Conservation (phyloP, 176 grass and related monocot species). For the Rhynchospora breviuscula region DNA sequence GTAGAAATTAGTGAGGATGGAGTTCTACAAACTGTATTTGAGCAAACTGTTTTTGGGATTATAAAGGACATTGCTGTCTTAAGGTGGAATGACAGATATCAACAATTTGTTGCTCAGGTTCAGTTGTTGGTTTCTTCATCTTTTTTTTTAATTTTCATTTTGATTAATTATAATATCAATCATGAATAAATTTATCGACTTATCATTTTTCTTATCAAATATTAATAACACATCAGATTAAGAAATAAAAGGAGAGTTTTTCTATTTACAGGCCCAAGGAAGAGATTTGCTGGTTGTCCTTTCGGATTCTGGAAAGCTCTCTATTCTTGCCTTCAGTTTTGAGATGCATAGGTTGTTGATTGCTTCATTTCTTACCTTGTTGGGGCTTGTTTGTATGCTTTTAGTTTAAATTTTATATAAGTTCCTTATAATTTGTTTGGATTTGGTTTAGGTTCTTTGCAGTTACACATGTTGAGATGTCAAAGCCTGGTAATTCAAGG, state of each 20-base stretch:
- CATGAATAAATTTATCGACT: not conserved
- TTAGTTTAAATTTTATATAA: constrained; percentile 19
- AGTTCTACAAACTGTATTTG: constrained; percentile 75
- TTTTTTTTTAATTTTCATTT: not conserved
- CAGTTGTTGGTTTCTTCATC: not conserved
- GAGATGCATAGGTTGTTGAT: constrained; percentile 84
- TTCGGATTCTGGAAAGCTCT: constrained; percentile 97
- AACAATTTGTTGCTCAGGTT: constrained; percentile 46
- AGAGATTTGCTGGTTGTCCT: constrained; percentile 87
- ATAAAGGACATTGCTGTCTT: constrained; percentile 89
- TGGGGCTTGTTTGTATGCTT: not conserved
- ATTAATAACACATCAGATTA: not conserved
- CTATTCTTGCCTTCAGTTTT: constrained; percentile 78
- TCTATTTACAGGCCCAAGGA: constrained; percentile 50
- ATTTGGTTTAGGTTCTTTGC: constrained; percentile 72
- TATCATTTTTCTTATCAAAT: not conserved
- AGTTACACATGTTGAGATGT: constrained; percentile 76
- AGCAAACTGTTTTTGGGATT: constrained; percentile 81
- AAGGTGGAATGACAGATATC: constrained; percentile 49
- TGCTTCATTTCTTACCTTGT: not conserved
- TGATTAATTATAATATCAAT: not conserved
- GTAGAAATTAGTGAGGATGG: constrained; percentile 68
- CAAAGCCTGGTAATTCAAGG: constrained; percentile 79
- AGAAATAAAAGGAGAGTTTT: constrained; percentile 3
- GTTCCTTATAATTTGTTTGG: constrained; percentile 9